Evolutionary conservation across 208 protist genomes (phyloP), one percentile per base, ranked within the genome.

Genomic region (Leishmania martiniquensis): DNA sequence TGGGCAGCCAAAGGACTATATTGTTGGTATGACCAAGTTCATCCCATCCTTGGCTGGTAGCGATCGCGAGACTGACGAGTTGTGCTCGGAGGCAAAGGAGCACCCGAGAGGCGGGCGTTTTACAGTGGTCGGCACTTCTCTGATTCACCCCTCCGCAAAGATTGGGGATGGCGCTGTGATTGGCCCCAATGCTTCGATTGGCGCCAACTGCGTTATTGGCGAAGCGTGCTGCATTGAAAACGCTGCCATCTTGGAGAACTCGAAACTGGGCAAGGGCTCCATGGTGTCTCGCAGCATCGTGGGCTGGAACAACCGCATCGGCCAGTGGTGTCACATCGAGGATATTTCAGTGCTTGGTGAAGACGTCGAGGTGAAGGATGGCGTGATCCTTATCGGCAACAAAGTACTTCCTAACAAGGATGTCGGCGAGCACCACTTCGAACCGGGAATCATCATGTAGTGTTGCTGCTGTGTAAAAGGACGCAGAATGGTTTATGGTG

Each of bases 141-240:
- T 99, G 32, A 92, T 98, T 62, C 86, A 99, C 83, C 87, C 92
- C 44, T 94, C 89, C 12, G 97, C 98, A 4, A 94, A 83, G 44
- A 99, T 99, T 74, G 98, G 96, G 55, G 77, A 88, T 3, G 95
- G 92, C 39, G 98, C 92, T 66, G 80, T 98, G 10, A 98, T 99
- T 80, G 99, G 98, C 6, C 98, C 98, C 17, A 94, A 98, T 81
- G 97, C 98, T 12, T 89, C 93, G n/a, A 98, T 99, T 76, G 99
- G 97, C 25, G 82, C 93, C 2, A 94, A 98, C 78, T 98, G 95
- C 78, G 87, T 95, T 25, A 98, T 99, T 80, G 98, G 95, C 59
- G 83, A 94, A 29, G 87, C 84, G 65, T 97, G 89, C 77, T 87
- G 96, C 78, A 87, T 99, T 51, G 51, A 91, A 20, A 86, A 91